Percentiles rank a stretch among this genome's conserved stretches.
Conservation (phyloP, 257 asterid species). For the Jacaranda copaia region DNA sequence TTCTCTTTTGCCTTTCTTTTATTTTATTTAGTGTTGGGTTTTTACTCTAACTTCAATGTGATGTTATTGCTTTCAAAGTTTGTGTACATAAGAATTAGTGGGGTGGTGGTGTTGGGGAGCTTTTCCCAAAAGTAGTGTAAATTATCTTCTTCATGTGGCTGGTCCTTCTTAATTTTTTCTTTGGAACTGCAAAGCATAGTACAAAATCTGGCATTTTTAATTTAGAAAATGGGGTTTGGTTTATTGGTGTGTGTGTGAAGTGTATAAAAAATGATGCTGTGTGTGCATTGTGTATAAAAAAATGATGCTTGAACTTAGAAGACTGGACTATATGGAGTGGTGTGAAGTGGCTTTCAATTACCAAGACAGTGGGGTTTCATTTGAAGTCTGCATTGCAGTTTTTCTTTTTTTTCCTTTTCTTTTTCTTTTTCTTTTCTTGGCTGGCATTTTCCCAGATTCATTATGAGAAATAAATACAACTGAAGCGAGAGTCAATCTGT, state of each 20-base stretch:
- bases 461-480: slow-evolving; percentile 31
- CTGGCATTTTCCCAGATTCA: neutral
- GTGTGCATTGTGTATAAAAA: slow-evolving; percentile 16
- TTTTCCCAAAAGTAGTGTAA: slow-evolving; percentile 24
- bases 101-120: neutral
- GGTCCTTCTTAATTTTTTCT: slow-evolving; percentile 8
- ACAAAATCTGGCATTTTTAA: slow-evolving; percentile 15
- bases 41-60: slow-evolving; percentile 16
- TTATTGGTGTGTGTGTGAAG: slow-evolving; percentile 18
- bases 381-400: slow-evolving; percentile 4
- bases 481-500: slow-evolving; percentile 37
- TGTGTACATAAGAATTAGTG: slow-evolving; percentile 37
- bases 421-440: too few species aligned
- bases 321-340: slow-evolving; percentile 37
- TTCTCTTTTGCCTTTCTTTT: slow-evolving; percentile 7
- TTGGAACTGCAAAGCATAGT: slow-evolving; percentile 12
- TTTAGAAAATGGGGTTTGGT: slow-evolving; percentile 37
- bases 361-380: slow-evolving; percentile 41
- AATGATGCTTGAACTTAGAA: slow-evolving; percentile 4
- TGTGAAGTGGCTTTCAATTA: slow-evolving; percentile 42
- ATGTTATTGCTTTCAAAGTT: slow-evolving; percentile 29
- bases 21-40: slow-evolving; percentile 28
- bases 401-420: too few species aligned
- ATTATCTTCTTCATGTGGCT: slow-evolving; percentile 30
- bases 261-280: slow-evolving; percentile 7